phyloP scores from a whole-genome alignment of 2,329 filamentous ascomycete genomes.

The Cercospora citrullina region DNA sequence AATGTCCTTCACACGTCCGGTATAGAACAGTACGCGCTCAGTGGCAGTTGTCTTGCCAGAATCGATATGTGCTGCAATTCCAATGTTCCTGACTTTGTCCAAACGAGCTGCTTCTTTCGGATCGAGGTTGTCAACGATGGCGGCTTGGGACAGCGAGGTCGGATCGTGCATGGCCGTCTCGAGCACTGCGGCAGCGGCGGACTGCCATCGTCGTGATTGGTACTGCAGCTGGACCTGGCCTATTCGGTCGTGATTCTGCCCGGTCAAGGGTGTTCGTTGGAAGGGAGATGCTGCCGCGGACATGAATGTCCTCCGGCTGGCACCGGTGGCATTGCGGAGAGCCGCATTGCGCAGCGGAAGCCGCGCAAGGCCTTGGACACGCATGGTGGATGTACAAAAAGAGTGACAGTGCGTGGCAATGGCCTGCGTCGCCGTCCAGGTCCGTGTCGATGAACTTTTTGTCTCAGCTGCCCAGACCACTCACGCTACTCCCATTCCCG shows the following conservation, averaged over 20 bases:
- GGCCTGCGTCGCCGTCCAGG: not conserved
- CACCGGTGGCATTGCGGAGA: slow-evolving; percentile 23
- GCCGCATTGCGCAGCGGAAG: slow-evolving; percentile 32
- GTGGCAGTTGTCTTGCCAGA: slow-evolving; percentile 97
- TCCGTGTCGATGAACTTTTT: slow-evolving; percentile 7
- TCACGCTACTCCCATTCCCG: not conserved
- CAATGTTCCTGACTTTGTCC: slow-evolving; percentile 87
- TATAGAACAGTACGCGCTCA: slow-evolving; percentile 97
- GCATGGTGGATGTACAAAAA: slow-evolving; percentile 21
- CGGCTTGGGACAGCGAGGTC: slow-evolving; percentile 58
- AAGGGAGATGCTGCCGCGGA: slow-evolving; percentile 25
- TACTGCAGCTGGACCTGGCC: slow-evolving; percentile 12
- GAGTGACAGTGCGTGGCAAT: not conserved
- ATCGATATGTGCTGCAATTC: slow-evolving; percentile 98
- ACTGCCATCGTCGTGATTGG: slow-evolving; percentile 32
- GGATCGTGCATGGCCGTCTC: slow-evolving; percentile 61
- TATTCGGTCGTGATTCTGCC: slow-evolving; percentile 36
- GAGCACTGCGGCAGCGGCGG: slow-evolving; percentile 39
- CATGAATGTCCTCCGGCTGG: slow-evolving; percentile 28
- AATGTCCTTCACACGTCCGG: slow-evolving; percentile 92
- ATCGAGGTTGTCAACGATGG: slow-evolving; percentile 76
- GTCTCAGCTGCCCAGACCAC: not conserved
- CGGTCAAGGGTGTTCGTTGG: slow-evolving; percentile 21
- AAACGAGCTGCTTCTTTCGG: slow-evolving; percentile 76
- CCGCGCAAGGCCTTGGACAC: slow-evolving; percentile 30